phyloP scores from a whole-genome alignment of 306 rosid genomes.

The Gastrolobium villosum region DNA sequence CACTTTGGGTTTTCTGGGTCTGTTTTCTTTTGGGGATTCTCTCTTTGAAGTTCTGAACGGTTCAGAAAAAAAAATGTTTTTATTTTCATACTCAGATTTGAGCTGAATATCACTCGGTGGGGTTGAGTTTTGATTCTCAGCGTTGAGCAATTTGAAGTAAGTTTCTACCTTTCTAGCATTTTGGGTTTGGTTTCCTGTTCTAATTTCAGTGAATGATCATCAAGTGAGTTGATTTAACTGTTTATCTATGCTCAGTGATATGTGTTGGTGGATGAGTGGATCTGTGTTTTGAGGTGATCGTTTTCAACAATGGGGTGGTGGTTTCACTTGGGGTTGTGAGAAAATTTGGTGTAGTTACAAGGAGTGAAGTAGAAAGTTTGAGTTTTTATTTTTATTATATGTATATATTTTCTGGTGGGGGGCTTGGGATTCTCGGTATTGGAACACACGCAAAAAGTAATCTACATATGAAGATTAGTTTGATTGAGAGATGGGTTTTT shows the following conservation, averaged over 20 bases:
- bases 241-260: conserved; percentile 9
- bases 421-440: conserved; percentile 36
- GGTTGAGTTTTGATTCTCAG: conserved; percentile 63
- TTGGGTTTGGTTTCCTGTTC: conserved; percentile 9
- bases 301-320: conserved; percentile 50
- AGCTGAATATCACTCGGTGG: conserved; percentile 46
- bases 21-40: conserved; percentile 15
- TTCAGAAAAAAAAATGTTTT: conserved; percentile 5
- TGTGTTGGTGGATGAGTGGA: conserved; percentile 80
- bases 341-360: conserved; percentile 38
- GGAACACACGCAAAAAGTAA: conserved; percentile 16
- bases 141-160: conserved; percentile 58
- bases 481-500: conserved; percentile 41
- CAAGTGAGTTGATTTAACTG: conserved; percentile 49
- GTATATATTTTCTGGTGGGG: not conserved
- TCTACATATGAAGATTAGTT: conserved; percentile 37
- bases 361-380: conserved; percentile 46
- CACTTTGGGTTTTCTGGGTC: conserved; percentile 55
- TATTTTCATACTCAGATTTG: conserved; percentile 61
- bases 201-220: conserved; percentile 49
- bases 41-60: conserved; percentile 32
- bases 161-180: conserved; percentile 42
- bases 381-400: conserved; percentile 10
- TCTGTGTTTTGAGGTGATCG: conserved; percentile 62
- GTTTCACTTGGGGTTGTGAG: conserved; percentile 43